These are phyloP conservation scores for Colletotrichum trifolii DNA, from an alignment of 2,329 filamentous ascomycete species.

Conservation along the genomic window DNA sequence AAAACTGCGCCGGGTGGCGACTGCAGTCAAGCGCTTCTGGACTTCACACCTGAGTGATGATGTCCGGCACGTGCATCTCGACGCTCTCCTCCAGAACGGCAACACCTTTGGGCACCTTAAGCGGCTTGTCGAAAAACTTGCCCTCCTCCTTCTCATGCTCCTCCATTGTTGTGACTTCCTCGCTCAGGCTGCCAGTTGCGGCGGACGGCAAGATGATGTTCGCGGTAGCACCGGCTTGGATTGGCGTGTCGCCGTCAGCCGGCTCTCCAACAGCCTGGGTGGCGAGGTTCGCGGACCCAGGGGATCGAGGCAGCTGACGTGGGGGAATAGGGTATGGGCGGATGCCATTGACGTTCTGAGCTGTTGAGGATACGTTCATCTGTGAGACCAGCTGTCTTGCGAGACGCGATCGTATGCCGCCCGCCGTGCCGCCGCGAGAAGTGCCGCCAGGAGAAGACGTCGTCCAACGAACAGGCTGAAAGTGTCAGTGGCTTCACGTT, in stretches of 20 bases:
- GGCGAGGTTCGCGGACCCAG: conserved; percentile 13
- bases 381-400: conserved; percentile 3
- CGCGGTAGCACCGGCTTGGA: conserved; percentile 13
- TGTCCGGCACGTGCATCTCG: conserved; percentile 56
- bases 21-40: not conserved
- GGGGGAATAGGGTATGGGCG: not conserved
- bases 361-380: not conserved
- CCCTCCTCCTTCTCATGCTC: conserved; percentile 45
- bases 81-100: conserved; percentile 68
- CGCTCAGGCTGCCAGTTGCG: not conserved
- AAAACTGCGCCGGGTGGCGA: not conserved
- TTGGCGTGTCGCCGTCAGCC: conserved; percentile 8
- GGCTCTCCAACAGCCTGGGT: conserved; percentile 7
- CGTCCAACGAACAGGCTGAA: conserved; percentile 2
- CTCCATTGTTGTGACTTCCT: conserved; percentile 41
- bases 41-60: conserved; percentile 48
- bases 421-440: not conserved
- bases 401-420: not conserved
- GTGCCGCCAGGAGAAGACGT: not conserved
- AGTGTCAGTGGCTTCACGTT: not conserved
- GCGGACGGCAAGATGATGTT: not conserved
- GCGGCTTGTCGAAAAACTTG: conserved; percentile 50
- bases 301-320: conserved; percentile 31
- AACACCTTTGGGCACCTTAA: conserved; percentile 63
- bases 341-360: not conserved